Conservation (phyloP, 1,139 yeast genomes). For the Kodamaea sp. region DNA sequence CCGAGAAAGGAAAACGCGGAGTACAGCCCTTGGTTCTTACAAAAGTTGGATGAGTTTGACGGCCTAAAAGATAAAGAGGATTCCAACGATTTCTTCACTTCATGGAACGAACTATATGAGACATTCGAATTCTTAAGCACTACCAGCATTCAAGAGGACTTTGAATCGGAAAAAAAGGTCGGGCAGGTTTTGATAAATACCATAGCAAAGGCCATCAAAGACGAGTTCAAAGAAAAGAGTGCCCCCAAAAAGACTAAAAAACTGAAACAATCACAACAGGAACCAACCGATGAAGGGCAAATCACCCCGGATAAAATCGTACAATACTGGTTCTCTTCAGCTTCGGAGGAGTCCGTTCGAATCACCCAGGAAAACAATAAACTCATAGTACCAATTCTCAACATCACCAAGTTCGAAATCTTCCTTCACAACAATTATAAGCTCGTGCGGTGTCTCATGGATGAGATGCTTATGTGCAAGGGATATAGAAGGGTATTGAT, state of each 20-base stretch:
- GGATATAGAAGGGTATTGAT: slow-evolving; percentile 64
- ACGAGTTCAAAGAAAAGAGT: slow-evolving; percentile 18
- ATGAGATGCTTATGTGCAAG: slow-evolving; percentile 66
- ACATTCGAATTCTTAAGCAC: slow-evolving; percentile 30
- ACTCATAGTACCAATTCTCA: slow-evolving; percentile 41
- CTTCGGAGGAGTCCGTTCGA: slow-evolving; percentile 27
- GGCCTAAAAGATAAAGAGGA: slow-evolving; percentile 19
- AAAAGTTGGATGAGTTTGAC: slow-evolving; percentile 18
- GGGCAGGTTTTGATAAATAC: slow-evolving; percentile 48
- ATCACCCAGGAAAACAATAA: slow-evolving; percentile 30
- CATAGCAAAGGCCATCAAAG: slow-evolving; percentile 53
- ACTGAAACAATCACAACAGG: background rate
- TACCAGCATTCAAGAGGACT: slow-evolving; percentile 28
- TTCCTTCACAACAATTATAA: slow-evolving; percentile 38
- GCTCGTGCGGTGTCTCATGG: slow-evolving; percentile 56
- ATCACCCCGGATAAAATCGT: slow-evolving; percentile 55
- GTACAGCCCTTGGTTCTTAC: slow-evolving; percentile 22
- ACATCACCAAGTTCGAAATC: slow-evolving; percentile 40
- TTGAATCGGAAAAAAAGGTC: slow-evolving; percentile 29
- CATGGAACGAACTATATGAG: slow-evolving; percentile 32
- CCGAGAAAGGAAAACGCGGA: slow-evolving; percentile 56
- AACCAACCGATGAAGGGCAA: slow-evolving; percentile 11
- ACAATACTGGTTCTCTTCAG: slow-evolving; percentile 41
- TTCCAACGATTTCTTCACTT: slow-evolving; percentile 30
- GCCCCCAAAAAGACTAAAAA: background rate